phyloP scores from a whole-genome alignment of 2,329 filamentous ascomycete genomes.

The Cytospora schulzeri region DNA sequence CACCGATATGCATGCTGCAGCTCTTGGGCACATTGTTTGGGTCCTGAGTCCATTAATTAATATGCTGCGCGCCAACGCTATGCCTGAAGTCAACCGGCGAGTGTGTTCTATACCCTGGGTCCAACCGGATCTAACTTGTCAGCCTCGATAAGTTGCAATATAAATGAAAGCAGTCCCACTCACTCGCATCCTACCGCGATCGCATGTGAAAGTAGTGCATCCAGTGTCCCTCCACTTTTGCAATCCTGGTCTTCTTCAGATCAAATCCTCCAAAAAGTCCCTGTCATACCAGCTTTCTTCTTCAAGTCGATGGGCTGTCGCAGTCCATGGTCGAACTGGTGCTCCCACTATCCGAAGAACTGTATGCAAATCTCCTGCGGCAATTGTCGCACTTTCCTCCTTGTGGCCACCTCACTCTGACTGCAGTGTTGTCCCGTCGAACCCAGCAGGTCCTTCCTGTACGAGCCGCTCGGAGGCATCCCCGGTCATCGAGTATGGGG shows the following conservation, averaged over 20 bases:
- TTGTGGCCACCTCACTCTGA: neutral
- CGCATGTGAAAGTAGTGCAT: neutral
- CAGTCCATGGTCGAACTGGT: neutral
- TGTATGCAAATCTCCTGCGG: neutral
- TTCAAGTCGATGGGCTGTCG: neutral
- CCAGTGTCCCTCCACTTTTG: neutral
- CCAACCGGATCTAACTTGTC: neutral
- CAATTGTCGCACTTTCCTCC: conserved; percentile 7
- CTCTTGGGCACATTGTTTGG: neutral
- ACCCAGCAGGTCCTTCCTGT: conserved; percentile 8
- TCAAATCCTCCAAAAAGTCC: too few species aligned
- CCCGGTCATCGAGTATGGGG: conserved; percentile 3
- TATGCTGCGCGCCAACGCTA: neutral
- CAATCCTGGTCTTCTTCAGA: neutral
- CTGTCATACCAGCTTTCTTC: neutral
- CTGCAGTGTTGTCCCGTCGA: neutral
- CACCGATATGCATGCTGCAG: neutral
- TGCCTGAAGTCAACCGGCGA: neutral
- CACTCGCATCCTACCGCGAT: neutral
- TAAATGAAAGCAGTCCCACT: neutral
- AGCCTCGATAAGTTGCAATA: neutral
- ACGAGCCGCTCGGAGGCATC: conserved; percentile 1
- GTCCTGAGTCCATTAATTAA: neutral
- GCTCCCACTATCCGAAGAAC: neutral
- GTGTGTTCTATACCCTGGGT: neutral